Percentiles rank a stretch among this genome's conserved stretches.
These are phyloP conservation scores for Colletotrichum camelliae DNA, from an alignment of 2,329 filamentous ascomycete species.

Conservation along the genomic window DNA sequence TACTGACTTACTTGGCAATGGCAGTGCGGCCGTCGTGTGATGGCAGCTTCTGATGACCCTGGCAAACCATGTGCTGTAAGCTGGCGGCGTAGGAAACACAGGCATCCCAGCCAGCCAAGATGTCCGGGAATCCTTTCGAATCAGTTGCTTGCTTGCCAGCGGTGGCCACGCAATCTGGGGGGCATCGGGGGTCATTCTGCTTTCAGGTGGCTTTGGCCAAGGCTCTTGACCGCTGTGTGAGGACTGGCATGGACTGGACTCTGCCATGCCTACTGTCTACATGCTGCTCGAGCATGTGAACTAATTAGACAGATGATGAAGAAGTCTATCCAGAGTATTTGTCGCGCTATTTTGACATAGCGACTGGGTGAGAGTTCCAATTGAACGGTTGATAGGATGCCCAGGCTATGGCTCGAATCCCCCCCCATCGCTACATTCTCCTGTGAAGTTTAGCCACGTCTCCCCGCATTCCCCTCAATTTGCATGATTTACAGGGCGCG, in stretches of 20 bases:
- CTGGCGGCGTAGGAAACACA: neutral
- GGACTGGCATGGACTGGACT: neutral
- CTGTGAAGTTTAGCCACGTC: neutral
- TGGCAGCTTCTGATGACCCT: neutral
- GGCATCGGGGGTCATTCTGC: neutral
- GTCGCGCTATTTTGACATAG: neutral
- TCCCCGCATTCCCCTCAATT: neutral
- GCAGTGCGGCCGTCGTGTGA: neutral
- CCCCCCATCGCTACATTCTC: neutral
- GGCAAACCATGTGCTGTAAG: neutral
- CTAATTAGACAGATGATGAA: neutral
- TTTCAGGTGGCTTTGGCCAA: neutral
- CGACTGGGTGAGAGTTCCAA: neutral
- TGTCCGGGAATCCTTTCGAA: neutral
- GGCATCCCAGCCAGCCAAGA: neutral
- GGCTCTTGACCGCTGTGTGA: neutral
- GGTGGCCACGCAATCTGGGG: neutral
- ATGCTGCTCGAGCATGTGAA: neutral
- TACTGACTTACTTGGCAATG: neutral
- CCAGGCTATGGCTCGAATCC: neutral
- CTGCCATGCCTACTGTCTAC: neutral
- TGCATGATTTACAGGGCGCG: neutral
- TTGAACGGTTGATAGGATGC: neutral
- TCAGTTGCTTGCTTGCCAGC: neutral
- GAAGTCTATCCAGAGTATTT: neutral